phyloP scores from a whole-genome alignment of 805 yeast genomes.

The Candida boleticola region DNA sequence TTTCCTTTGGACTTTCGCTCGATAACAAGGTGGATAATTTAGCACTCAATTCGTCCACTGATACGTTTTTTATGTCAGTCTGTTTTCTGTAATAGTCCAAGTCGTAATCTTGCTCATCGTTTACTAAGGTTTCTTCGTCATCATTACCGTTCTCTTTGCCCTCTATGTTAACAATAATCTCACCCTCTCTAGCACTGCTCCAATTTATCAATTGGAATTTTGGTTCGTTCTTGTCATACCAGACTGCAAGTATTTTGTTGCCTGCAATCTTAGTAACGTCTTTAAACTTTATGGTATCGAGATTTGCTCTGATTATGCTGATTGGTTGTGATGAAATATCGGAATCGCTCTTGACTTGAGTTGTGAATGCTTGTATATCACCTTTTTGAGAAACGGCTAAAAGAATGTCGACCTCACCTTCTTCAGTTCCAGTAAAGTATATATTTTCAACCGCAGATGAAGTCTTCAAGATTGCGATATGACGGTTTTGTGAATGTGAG shows the following conservation, averaged over 20 bases:
- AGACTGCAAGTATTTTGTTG: slow-evolving; percentile 37
- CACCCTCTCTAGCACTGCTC: slow-evolving; percentile 12
- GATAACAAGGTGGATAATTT: slow-evolving; percentile 15
- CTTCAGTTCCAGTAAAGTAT: slow-evolving; percentile 19
- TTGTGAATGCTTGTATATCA: no score
- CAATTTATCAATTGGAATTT: slow-evolving; percentile 18
- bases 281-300: slow-evolving; percentile 8
- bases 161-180: slow-evolving; percentile 10
- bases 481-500: background rate
- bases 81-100: slow-evolving; percentile 14
- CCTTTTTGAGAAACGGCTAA: slow-evolving; percentile 11
- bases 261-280: slow-evolving; percentile 29
- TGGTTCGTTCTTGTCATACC: slow-evolving; percentile 32
- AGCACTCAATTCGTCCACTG: slow-evolving; percentile 19
- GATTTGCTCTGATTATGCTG: slow-evolving; percentile 15
- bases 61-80: slow-evolving; percentile 19
- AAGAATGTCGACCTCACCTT: slow-evolving; percentile 29
- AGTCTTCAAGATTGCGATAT: background rate
- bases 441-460: background rate
- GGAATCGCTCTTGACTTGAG: slow-evolving; percentile 9
- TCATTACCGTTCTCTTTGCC: slow-evolving; percentile 26
- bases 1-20: slow-evolving; percentile 5
- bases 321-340: background rate
- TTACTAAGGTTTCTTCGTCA: slow-evolving; percentile 3
- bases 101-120: slow-evolving; percentile 12